A percentile compares a stretch with the other conserved stretches of the same genome.
Conservation (phyloP, 2,329 filamentous ascomycete genomes). For the Aureobasidium leucospermi region DNA sequence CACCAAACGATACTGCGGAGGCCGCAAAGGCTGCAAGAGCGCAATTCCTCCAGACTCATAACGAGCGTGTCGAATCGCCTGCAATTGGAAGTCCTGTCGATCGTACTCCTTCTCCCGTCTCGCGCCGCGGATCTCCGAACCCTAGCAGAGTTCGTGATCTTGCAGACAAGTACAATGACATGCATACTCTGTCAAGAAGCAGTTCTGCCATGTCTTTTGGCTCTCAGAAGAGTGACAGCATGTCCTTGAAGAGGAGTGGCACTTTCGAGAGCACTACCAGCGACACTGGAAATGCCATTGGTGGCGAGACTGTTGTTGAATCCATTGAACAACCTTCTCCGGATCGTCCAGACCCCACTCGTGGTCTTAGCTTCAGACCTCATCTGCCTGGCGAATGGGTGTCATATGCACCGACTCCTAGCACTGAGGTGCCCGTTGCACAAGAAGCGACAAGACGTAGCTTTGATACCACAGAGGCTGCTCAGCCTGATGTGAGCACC, state of each 20-base stretch:
- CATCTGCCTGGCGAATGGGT: conserved; percentile 48
- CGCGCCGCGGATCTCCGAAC: neutral
- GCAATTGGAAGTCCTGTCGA: neutral
- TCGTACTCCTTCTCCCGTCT: neutral
- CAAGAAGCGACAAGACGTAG: neutral
- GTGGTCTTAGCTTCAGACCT: conserved; percentile 41
- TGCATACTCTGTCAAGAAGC: conserved; percentile 36
- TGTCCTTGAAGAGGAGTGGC: conserved; percentile 20
- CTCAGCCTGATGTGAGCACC: conserved; percentile 17
- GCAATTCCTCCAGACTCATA: conserved; percentile 26
- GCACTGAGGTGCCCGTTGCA: conserved; percentile 23
- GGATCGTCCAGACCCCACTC: conserved; percentile 13
- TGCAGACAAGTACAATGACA: conserved; percentile 43
- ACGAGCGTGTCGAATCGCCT: neutral
- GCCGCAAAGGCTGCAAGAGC: conserved; percentile 25
- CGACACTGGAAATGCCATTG: neutral
- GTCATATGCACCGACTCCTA: conserved; percentile 39
- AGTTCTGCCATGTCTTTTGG: conserved; percentile 39
- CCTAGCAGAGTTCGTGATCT: conserved; percentile 46
- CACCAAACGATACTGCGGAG: conserved; percentile 16
- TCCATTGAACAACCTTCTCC: neutral
- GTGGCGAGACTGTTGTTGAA: neutral
- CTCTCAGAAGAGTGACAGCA: conserved; percentile 34
- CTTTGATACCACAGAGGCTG: conserved; percentile 12
- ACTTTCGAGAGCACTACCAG: conserved; percentile 16